These are phyloP conservation scores for Dactylellina sp. DNA, from an alignment of 2,329 filamentous ascomycete genomes.

Conservation along the genomic window DNA sequence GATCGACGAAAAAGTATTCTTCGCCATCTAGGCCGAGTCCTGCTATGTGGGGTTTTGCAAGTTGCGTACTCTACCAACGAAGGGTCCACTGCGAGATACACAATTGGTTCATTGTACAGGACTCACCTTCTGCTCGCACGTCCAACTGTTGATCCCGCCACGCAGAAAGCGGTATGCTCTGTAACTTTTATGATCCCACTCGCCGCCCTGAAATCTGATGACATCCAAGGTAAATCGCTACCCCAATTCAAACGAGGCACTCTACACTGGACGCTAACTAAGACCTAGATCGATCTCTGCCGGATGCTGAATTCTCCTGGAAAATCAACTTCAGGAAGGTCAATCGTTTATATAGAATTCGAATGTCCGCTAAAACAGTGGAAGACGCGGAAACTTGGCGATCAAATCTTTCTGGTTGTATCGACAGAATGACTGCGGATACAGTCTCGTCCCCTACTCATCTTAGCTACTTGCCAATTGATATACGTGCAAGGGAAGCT, in stretches of 20 bases:
- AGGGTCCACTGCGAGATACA: conserved; percentile 44
- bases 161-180: conserved; percentile 51
- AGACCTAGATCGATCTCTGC: conserved; percentile 41
- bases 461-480: conserved; percentile 40
- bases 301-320: conserved; percentile 53
- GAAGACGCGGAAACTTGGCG: conserved; percentile 54
- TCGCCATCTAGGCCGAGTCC: conserved; percentile 37
- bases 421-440: conserved; percentile 29
- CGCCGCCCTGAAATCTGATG: conserved; percentile 47
- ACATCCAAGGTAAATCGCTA: conserved; percentile 43
- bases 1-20: conserved; percentile 47
- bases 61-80: conserved; percentile 47
- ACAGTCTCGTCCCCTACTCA: conserved; percentile 21
- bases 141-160: conserved; percentile 52
- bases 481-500: conserved; percentile 41
- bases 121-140: conserved; percentile 49
- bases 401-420: conserved; percentile 38
- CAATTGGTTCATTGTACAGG: conserved; percentile 45
- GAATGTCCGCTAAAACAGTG: conserved; percentile 42
- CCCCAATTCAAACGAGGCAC: neutral
- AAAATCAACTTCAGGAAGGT: conserved; percentile 51
- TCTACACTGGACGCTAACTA: neutral
- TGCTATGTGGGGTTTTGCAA: conserved; percentile 49
- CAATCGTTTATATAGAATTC: conserved; percentile 47
- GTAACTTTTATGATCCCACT: conserved; percentile 54